Conservation (phyloP, 2,329 filamentous ascomycete species). For the Neophaeococcomyces mojaviensis region DNA sequence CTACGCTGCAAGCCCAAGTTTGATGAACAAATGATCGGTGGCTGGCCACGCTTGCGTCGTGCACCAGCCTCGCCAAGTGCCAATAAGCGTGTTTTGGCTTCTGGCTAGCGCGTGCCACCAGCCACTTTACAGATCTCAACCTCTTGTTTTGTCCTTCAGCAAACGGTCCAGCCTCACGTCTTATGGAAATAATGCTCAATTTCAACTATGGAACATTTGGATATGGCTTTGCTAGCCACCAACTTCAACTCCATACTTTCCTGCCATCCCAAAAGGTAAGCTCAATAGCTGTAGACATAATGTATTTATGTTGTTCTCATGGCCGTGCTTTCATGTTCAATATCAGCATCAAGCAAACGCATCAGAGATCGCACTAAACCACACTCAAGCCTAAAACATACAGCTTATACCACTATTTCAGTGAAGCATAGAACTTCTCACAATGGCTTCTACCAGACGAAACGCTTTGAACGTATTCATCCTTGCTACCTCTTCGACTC, state of each 20-base stretch:
- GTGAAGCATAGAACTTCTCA: background rate
- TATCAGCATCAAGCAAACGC: conserved; percentile 3
- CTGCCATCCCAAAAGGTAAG: conserved; percentile 4
- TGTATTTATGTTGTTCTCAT: conserved; percentile 5
- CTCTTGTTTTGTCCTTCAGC: too few species aligned
- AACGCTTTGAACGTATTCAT: conserved; percentile 8
- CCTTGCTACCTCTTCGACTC: conserved; percentile 5
- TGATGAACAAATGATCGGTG: background rate
- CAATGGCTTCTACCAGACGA: conserved; percentile 5
- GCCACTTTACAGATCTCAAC: background rate
- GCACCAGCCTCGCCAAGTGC: conserved; percentile 1
- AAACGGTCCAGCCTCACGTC: background rate
- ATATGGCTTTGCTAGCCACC: conserved; percentile 1
- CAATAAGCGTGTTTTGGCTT: background rate
- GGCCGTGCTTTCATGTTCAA: conserved; percentile 25
- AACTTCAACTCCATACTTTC: background rate
- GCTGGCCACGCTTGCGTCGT: background rate
- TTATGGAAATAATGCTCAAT: too few species aligned
- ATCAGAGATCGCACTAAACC: background rate
- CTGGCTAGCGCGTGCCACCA: background rate
- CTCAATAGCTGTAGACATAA: background rate
- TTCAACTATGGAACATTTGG: too few species aligned
- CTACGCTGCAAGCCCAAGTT: background rate
- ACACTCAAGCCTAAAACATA: conserved; percentile 1
- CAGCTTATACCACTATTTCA: background rate